Percentiles rank a stretch among this genome's conserved stretches.
Evolutionary conservation across 257 asterid species (phyloP).

Genomic region (Nicotiana otophora): DNA sequence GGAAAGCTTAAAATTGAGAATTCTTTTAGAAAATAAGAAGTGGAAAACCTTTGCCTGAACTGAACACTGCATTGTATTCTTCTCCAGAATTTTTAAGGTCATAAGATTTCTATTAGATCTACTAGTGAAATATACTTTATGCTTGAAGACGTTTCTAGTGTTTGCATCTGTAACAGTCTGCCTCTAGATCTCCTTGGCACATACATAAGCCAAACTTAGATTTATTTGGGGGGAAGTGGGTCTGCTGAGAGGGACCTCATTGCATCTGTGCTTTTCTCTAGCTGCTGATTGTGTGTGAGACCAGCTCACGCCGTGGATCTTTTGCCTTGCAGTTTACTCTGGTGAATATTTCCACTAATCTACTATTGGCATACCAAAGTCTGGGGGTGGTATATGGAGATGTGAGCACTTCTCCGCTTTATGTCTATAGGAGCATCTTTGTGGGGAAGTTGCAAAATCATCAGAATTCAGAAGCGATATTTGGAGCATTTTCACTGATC

Average conservation of each 20-base stretch:
- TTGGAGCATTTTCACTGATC: slow-evolving; percentile 86
- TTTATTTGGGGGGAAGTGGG: not conserved
- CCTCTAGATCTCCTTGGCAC: not conserved
- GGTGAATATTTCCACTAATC: slow-evolving; percentile 41
- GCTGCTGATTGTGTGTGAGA: not conserved
- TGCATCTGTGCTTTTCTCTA: not conserved
- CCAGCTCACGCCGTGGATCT: not conserved
- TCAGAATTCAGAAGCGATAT: slow-evolving; percentile 58
- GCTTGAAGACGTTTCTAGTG: not conserved
- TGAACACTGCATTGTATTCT: slow-evolving; percentile 1
- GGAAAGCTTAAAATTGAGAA: not conserved
- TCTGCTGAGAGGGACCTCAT: not conserved
- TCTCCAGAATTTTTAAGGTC: not conserved
- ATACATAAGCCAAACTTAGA: not conserved
- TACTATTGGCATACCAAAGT: slow-evolving; percentile 87
- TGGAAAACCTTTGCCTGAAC: not conserved
- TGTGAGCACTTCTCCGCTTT: slow-evolving; percentile 91
- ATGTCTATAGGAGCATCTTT: slow-evolving; percentile 73
- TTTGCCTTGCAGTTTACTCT: slow-evolving; percentile 47
- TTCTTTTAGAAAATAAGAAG: not conserved
- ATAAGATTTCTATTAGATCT: not conserved
- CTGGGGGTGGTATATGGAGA: slow-evolving; percentile 97
- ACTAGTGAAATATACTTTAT: not conserved
- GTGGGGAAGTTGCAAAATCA: slow-evolving; percentile 53
- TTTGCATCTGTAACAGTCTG: not conserved